These are phyloP conservation scores for Vitis amurensis DNA, from an alignment of 164 flowering plant genomes.

Conservation along the genomic window DNA sequence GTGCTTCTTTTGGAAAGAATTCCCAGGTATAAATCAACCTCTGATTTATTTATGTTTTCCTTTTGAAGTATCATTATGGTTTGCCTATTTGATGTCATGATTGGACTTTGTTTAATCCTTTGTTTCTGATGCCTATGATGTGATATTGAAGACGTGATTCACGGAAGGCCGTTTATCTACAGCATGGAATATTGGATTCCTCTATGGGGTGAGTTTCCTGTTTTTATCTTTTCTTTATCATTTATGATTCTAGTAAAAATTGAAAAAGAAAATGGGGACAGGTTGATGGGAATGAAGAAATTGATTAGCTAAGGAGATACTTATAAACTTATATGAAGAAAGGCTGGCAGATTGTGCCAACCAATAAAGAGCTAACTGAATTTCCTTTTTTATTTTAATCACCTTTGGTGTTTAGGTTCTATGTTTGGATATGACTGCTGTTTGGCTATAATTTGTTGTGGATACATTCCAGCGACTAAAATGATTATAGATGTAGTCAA, in stretches of 20 bases:
- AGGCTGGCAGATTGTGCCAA: too few relatives aligned
- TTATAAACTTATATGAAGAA: too few relatives aligned
- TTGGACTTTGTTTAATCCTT: conserved; percentile 1
- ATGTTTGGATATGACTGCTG: too few relatives aligned
- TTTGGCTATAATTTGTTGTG: too few relatives aligned
- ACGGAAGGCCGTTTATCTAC: conserved; percentile 81
- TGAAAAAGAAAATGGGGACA: too few relatives aligned
- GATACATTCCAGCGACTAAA: too few relatives aligned
- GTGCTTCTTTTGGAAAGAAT: conserved; percentile 93
- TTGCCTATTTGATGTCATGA: neutral
- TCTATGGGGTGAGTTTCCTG: conserved; percentile 86
- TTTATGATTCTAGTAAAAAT: neutral
- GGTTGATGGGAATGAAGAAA: too few relatives aligned
- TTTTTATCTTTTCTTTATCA: neutral
- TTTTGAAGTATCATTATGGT: neutral
- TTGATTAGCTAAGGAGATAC: too few relatives aligned
- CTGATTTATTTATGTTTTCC: neutral
- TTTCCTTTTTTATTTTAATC: too few relatives aligned
- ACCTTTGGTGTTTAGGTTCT: too few relatives aligned
- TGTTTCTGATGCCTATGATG: conserved; percentile 15
- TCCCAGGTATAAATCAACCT: conserved; percentile 57
- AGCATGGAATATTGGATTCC: conserved; percentile 92
- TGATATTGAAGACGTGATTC: conserved; percentile 73
- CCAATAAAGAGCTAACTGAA: too few relatives aligned
- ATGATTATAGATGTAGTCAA: too few relatives aligned